phyloP scores from a whole-genome alignment of 2,329 filamentous ascomycete genomes.

The Colletotrichum magnum region DNA sequence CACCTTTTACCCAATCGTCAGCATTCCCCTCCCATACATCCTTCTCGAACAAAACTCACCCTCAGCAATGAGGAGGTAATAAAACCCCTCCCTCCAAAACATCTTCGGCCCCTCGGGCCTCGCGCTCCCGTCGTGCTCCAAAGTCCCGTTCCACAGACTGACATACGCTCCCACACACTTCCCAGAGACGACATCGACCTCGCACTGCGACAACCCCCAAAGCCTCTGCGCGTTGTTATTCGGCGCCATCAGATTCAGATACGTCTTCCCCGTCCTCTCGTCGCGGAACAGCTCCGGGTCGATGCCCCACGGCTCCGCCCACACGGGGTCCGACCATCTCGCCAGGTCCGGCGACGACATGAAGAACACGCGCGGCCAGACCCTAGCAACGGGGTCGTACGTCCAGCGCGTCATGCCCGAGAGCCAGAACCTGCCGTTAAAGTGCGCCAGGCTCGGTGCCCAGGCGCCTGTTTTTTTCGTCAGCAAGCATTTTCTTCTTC shows the following conservation, averaged over 20 bases:
- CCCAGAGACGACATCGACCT: conserved; percentile 39
- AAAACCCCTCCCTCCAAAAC: conserved; percentile 20
- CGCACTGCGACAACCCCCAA: conserved; percentile 44
- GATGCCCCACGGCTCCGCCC: conserved; percentile 38
- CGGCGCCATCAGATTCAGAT: conserved; percentile 43
- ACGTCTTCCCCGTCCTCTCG: conserved; percentile 35
- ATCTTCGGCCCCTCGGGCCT: conserved; percentile 42
- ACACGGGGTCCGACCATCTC: conserved; percentile 23
- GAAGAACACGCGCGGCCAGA: conserved; percentile 50
- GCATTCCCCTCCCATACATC: not conserved
- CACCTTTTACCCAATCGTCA: conserved; percentile 47
- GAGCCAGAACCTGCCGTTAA: conserved; percentile 20
- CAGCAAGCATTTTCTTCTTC: not conserved
- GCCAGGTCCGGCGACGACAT: conserved; percentile 42
- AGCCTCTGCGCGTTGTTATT: conserved; percentile 42
- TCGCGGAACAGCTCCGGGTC: conserved; percentile 40
- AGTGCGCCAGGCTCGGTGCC: conserved; percentile 22
- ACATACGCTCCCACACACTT: conserved; percentile 40
- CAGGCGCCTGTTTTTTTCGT: conserved; percentile 15
- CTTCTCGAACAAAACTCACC: not conserved
- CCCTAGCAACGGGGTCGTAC: conserved; percentile 53
- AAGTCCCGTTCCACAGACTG: conserved; percentile 44
- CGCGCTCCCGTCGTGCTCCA: conserved; percentile 32
- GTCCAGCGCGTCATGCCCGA: conserved; percentile 50
- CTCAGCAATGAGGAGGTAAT: conserved; percentile 26